These are phyloP conservation scores for Cystobasidium slooffiae DNA, from an alignment of 1,284 basidiomycete species.

Conservation along the genomic window DNA sequence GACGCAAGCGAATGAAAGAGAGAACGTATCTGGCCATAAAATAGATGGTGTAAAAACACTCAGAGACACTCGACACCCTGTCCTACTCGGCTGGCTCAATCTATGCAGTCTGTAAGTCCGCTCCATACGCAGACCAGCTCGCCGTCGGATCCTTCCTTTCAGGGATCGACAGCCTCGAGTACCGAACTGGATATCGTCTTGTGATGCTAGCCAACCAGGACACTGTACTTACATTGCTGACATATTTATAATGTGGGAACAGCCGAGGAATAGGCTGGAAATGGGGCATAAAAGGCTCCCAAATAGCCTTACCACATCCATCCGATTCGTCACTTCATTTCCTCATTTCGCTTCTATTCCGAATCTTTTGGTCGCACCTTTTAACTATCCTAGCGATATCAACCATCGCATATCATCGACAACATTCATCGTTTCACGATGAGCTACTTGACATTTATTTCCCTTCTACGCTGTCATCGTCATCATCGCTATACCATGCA, in stretches of 20 bases:
- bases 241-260: neutral
- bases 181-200: no score
- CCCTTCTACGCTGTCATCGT: neutral
- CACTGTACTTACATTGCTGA: no score
- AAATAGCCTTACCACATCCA: slow-evolving; percentile 23
- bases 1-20: neutral
- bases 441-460: slow-evolving; percentile 9
- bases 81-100: slow-evolving; percentile 20
- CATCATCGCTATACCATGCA: no score
- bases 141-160: no score
- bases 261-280: slow-evolving; percentile 40
- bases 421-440: neutral
- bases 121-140: no score
- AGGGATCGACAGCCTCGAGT: no score
- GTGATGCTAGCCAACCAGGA: no score
- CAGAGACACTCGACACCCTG: neutral
- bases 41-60: no score
- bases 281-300: slow-evolving; percentile 35
- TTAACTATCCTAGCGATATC: slow-evolving; percentile 16
- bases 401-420: neutral
- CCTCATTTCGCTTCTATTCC: slow-evolving; percentile 14
- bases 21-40: neutral
- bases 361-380: slow-evolving; percentile 33
- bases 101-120: slow-evolving; percentile 32
- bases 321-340: neutral